phyloP scores from a whole-genome alignment of 2,329 filamentous ascomycete genomes.

The Sporothrix brunneoviolacea region DNA sequence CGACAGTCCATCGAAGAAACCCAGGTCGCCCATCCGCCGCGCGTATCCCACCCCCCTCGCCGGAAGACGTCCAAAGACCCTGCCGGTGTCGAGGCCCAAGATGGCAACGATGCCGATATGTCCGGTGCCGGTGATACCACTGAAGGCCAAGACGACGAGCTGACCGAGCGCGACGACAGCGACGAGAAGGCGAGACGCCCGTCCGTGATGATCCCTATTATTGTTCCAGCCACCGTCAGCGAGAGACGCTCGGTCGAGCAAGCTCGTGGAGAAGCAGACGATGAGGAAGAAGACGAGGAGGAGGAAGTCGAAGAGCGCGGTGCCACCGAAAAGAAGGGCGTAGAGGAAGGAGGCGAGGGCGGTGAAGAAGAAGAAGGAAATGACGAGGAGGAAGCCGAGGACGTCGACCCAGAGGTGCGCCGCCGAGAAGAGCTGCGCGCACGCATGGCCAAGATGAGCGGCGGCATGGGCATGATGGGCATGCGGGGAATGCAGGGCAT shows the following conservation, averaged over 20 bases:
- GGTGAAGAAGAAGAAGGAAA: slow-evolving; percentile 21
- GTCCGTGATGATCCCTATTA: slow-evolving; percentile 8
- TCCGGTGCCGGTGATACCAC: slow-evolving; percentile 58
- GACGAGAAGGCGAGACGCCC: slow-evolving; percentile 49
- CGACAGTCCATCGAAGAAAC: slow-evolving; percentile 46
- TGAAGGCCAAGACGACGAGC: slow-evolving; percentile 51
- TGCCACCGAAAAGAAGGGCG: neutral
- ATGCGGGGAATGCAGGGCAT: slow-evolving; percentile 80
- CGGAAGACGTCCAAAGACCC: slow-evolving; percentile 46
- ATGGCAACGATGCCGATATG: slow-evolving; percentile 60
- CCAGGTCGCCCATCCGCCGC: slow-evolving; percentile 28
- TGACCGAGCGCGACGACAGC: slow-evolving; percentile 67
- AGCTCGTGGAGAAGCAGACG: neutral
- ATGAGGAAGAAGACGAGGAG: slow-evolving; percentile 5
- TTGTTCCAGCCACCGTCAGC: neutral
- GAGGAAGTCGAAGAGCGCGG: neutral
- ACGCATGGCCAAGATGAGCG: slow-evolving; percentile 97
- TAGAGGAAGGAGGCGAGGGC: neutral
- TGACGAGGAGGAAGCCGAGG: slow-evolving; percentile 51
- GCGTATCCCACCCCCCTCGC: slow-evolving; percentile 37
- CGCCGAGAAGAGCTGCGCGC: slow-evolving; percentile 84
- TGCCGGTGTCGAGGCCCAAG: slow-evolving; percentile 38
- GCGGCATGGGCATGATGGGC: slow-evolving; percentile 92
- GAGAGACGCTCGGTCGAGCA: slow-evolving; percentile 11
- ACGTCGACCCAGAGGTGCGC: slow-evolving; percentile 78